Percentiles rank a stretch among this genome's conserved stretches.
Conservation (phyloP, 2,329 filamentous ascomycete species). For the Seiridium cupressi region DNA sequence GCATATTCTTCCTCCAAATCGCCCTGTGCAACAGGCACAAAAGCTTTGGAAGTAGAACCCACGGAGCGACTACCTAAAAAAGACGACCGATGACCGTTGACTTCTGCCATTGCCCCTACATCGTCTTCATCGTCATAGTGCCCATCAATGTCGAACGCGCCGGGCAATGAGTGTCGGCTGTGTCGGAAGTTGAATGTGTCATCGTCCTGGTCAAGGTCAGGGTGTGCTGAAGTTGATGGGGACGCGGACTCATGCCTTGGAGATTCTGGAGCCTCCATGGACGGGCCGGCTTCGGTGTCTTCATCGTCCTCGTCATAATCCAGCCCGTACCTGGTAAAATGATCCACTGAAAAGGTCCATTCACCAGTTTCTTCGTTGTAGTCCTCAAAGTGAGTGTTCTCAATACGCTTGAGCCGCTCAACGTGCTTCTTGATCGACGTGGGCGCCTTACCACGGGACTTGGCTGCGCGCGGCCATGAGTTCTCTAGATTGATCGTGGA, state of each 20-base stretch:
- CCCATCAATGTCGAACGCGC: slow-evolving; percentile 70
- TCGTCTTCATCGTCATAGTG: slow-evolving; percentile 55
- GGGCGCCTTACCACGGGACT: slow-evolving; percentile 48
- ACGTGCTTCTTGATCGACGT: slow-evolving; percentile 77
- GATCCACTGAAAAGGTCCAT: slow-evolving; percentile 92
- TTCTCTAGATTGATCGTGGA: slow-evolving; percentile 86
- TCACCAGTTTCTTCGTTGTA: slow-evolving; percentile 79
- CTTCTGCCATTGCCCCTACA: slow-evolving; percentile 44
- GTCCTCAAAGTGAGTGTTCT: slow-evolving; percentile 75
- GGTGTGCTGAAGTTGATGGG: slow-evolving; percentile 23
- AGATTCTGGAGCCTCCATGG: slow-evolving; percentile 19
- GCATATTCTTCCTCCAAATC: slow-evolving; percentile 76
- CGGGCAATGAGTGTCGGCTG: slow-evolving; percentile 61
- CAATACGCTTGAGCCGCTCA: slow-evolving; percentile 74
- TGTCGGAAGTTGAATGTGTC: slow-evolving; percentile 58
- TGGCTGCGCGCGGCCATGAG: slow-evolving; percentile 77
- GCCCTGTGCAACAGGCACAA: slow-evolving; percentile 62
- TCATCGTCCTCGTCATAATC: slow-evolving; percentile 73
- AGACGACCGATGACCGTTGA: slow-evolving; percentile 56
- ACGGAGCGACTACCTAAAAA: slow-evolving; percentile 93
- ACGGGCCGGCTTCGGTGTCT: slow-evolving; percentile 49
- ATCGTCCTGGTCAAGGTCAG: slow-evolving; percentile 43
- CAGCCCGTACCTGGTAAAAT: slow-evolving; percentile 94
- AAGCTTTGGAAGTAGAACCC: slow-evolving; percentile 68
- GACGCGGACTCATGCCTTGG: slow-evolving; percentile 22